Base-by-base conservation (phyloP, 768 basidiomycete genomes). In the Tylopilus balloui region DNA sequence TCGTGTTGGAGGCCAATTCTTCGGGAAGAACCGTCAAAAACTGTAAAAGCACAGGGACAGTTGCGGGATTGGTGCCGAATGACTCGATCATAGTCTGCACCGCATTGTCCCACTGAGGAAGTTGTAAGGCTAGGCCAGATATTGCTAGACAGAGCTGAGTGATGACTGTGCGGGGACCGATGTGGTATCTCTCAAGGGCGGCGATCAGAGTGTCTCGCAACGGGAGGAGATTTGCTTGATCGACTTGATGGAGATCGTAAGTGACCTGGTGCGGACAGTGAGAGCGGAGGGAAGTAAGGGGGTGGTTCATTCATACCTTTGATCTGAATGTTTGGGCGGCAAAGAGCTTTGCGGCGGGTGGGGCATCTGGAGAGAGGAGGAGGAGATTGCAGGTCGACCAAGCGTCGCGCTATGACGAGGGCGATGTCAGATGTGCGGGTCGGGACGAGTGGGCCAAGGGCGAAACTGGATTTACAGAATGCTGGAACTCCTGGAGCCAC, bases 401-500 rank as follows among this genome's bases (percentile, higher is more conserved):
- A 59, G 96, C 94, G 70, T 96, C 92, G 68, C 83, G 79, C 96
- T 99, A 80, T 71, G 75, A 76, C 76, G 72, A 75, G 73, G 72
- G 71, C 70, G 75, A 66, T 68, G 81, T 87, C 76, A 86, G 84
- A 84, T 75, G 76, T 69, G 75, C 75, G 60, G 74, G 72, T 70
- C 75, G 69, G 76, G 7, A 78, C 74, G 65, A 57, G 48, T 57
- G 65, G 65, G 62, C 81, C 78, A 80, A 71, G 81, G 78, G 79
- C 77, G 81, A 83, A n/a, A n/a, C n/a, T n/a, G n/a, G 76, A 88
- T 83, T 87, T 84, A 97, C 95, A 76, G 92, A 94, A 77, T 97
- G 94, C 75, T 99, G 95, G 69, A 98, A 99, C 70, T 94, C 92
- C 74, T 93, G 88, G 54, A 99, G 84, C 93, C 93, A 97, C 58